These are phyloP conservation scores for Lathyrus aphaca DNA, from an alignment of 306 rosid genomes.

Conservation along the genomic window DNA sequence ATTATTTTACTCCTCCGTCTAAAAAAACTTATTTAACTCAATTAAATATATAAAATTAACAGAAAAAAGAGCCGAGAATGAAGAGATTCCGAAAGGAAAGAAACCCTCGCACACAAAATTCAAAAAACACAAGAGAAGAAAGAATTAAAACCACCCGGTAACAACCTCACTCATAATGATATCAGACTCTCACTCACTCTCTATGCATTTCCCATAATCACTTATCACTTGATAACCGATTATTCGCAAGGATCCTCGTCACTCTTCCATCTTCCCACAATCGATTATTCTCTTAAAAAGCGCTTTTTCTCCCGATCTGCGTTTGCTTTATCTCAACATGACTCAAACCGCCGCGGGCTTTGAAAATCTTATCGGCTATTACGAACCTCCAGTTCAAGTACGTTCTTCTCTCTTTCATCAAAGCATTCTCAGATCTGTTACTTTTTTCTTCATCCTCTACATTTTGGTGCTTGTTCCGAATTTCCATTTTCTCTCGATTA, in stretches of 20 bases:
- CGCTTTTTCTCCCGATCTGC: slow-evolving; percentile 35
- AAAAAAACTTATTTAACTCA: too few relatives aligned
- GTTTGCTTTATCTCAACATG: slow-evolving; percentile 35
- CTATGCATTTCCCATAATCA: background rate
- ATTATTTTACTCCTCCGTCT: too few relatives aligned
- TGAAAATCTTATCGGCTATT: slow-evolving; percentile 70
- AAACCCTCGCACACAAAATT: background rate
- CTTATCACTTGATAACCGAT: background rate
- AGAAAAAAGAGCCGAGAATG: background rate
- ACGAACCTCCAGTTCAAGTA: slow-evolving; percentile 85
- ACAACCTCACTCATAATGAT: background rate
- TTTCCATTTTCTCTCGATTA: background rate
- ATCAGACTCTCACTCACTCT: background rate
- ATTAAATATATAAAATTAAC: too few relatives aligned
- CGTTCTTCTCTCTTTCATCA: background rate
- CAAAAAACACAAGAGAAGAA: background rate
- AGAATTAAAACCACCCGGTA: background rate
- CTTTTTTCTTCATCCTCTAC: background rate
- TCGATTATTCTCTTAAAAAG: background rate
- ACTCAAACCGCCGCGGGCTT: slow-evolving; percentile 44
- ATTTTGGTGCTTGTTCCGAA: background rate
- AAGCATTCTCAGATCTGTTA: slow-evolving; percentile 10
- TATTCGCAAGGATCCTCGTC: background rate
- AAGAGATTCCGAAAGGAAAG: background rate
- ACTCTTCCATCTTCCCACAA: background rate